These are phyloP conservation scores for Mimosa bimucronata DNA, from an alignment of 306 rosid species.

Conservation along the genomic window DNA sequence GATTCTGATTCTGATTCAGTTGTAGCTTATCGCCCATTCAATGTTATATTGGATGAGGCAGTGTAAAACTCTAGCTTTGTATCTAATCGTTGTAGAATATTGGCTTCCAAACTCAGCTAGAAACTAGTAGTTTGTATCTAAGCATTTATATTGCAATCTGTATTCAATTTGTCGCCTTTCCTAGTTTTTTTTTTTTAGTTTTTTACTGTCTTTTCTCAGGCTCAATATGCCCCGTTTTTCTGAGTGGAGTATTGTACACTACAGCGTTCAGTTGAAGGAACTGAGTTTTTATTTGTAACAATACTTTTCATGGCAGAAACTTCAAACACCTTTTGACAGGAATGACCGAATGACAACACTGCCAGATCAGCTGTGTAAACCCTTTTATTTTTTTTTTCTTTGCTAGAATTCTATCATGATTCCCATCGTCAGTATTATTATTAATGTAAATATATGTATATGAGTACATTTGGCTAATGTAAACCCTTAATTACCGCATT, in stretches of 20 bases:
- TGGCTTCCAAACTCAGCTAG: conserved; percentile 29
- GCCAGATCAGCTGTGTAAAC: background rate
- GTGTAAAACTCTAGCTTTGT: conserved; percentile 47
- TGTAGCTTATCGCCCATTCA: conserved; percentile 47
- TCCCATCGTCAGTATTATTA: too few species aligned
- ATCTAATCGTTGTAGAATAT: conserved; percentile 33
- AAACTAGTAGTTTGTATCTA: conserved; percentile 42
- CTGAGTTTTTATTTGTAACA: background rate
- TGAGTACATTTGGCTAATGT: too few species aligned
- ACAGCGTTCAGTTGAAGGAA: background rate
- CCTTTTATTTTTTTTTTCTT: too few species aligned
- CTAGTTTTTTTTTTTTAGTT: background rate
- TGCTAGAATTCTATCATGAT: too few species aligned
- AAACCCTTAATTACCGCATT: too few species aligned
- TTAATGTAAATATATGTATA: too few species aligned
- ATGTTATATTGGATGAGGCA: conserved; percentile 51
- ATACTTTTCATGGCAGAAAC: background rate
- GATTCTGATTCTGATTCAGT: conserved; percentile 8
- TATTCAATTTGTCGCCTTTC: conserved; percentile 24
- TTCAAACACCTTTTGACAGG: background rate
- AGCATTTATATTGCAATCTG: conserved; percentile 3
- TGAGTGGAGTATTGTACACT: background rate
- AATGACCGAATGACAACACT: background rate
- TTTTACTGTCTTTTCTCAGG: background rate
- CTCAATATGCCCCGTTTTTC: background rate